These are phyloP conservation scores for Rhizopogon roseolus DNA, from an alignment of 768 basidiomycete genomes.

Conservation along the genomic window DNA sequence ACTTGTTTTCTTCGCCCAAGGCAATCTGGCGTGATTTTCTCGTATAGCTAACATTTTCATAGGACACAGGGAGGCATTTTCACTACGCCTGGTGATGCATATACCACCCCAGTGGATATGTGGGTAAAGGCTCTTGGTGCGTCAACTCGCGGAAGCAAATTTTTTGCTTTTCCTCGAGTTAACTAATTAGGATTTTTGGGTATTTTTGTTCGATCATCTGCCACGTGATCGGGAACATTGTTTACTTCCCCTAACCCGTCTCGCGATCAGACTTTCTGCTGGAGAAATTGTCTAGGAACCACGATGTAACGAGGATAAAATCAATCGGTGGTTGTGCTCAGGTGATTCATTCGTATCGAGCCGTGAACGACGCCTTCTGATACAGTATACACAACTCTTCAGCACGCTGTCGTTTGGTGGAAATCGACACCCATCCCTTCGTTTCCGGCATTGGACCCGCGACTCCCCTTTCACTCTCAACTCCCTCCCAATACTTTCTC, in stretches of 20 bases:
- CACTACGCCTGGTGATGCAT: constrained; percentile 81
- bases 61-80: constrained; percentile 87
- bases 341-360: constrained; percentile 33
- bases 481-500: constrained; percentile 66
- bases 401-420: constrained; percentile 85
- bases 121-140: constrained; percentile 84
- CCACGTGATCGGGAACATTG: constrained; percentile 16
- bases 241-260: not conserved
- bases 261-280: constrained; percentile 59
- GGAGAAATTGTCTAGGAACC: constrained; percentile 65
- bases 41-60: constrained; percentile 14
- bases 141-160: constrained; percentile 57
- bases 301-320: constrained; percentile 68
- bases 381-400: constrained; percentile 4
- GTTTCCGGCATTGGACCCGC: constrained; percentile 68
- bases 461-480: constrained; percentile 63
- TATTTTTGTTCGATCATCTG: constrained; percentile 25
- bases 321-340: constrained; percentile 78
- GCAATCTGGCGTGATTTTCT: constrained; percentile 2
- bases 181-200: constrained; percentile 30
- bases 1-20: constrained; percentile 5
- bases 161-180: constrained; percentile 36
- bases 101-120: constrained; percentile 87
- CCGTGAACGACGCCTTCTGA: not conserved
- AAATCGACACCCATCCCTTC: constrained; percentile 72